Base-by-base conservation (phyloP, 768 basidiomycete genomes). In the Lactifluus pinguis region DNA sequence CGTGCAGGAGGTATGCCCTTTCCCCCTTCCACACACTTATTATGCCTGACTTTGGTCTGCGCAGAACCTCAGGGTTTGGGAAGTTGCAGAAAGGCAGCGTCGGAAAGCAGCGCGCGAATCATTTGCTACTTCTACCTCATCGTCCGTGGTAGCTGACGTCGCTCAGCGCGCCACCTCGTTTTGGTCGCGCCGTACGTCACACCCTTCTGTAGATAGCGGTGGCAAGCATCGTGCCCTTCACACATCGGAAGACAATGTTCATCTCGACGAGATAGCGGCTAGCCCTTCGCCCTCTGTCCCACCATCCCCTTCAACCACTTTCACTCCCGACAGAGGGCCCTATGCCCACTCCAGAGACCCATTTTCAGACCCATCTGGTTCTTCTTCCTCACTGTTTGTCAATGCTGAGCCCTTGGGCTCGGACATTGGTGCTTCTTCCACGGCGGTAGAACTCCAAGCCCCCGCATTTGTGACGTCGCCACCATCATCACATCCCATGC, bases 61-160 rank as follows among this genome's bases (percentile, higher is more conserved):
- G 47, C 45, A 92, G 90, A 92, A 83, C 61, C 76, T 93, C 30
- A 78, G 80, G 65, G 80, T 80, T 47, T 92, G 89, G 91, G 90
- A 92, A 66, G 74, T 83, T 49, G 83, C 83, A 44, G 90, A 92
- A 68, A 80, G 86, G 19, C 84, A 83, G 66, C 80, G 87, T 60
- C 81, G 90, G 74, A 91, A 85, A 72, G 78, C 80, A 39, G 84
- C 81, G 3, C 80, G 90, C 57, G 85, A 84, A 58, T 83, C 85
- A 2, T 13, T 67, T 6, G 65, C 11, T 47, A 21, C 72, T 19
- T 39, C 65, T 29, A 47, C 69, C 10, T 49, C 66, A 19, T 67
- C 78, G 5, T 83, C 86, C 3, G 66, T 87, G n/a, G 70, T 89
- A 42, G 72, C 75, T 21, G 79, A 80, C 60, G 78, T 88, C 60